phyloP scores from a whole-genome alignment of 2,329 filamentous ascomycete genomes.

The Cryphonectria parasitica region DNA sequence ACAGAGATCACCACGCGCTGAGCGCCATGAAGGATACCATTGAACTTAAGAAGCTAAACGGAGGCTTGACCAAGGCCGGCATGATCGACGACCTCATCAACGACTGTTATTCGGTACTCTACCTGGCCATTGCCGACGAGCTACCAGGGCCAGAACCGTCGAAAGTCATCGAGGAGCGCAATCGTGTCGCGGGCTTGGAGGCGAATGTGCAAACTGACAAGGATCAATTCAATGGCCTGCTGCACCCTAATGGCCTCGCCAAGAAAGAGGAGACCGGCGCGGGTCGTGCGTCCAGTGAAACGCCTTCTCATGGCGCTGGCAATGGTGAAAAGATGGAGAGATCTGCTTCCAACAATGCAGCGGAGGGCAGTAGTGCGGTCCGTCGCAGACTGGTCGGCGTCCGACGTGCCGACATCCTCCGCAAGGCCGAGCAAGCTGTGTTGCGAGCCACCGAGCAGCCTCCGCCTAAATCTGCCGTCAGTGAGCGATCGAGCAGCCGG shows the following conservation, averaged over 20 bases:
- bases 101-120: constrained; percentile 83
- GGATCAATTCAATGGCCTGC: constrained; percentile 33
- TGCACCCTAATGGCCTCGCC: constrained; percentile 32
- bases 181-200: constrained; percentile 44
- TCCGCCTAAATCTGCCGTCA: constrained; percentile 43
- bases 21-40: constrained; percentile 61
- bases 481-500: constrained; percentile 33
- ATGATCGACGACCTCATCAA: constrained; percentile 92
- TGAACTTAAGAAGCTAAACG: constrained; percentile 74
- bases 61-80: constrained; percentile 80
- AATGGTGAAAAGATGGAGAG: constrained; percentile 45
- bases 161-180: constrained; percentile 50
- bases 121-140: constrained; percentile 65
- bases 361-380: constrained; percentile 39
- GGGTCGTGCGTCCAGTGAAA: constrained; percentile 25
- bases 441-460: constrained; percentile 53
- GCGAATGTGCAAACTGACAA: constrained; percentile 40
- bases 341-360: constrained; percentile 37
- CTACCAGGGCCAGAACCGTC: constrained; percentile 57
- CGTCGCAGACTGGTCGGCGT: constrained; percentile 50
- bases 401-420: constrained; percentile 60
- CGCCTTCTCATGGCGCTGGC: constrained; percentile 31
- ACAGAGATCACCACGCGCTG: constrained; percentile 48
- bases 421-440: constrained; percentile 64
- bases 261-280: constrained; percentile 19